Evolutionary conservation across 768 basidiomycete species (phyloP).

Genomic region (Clitopilus hobsonii): DNA sequence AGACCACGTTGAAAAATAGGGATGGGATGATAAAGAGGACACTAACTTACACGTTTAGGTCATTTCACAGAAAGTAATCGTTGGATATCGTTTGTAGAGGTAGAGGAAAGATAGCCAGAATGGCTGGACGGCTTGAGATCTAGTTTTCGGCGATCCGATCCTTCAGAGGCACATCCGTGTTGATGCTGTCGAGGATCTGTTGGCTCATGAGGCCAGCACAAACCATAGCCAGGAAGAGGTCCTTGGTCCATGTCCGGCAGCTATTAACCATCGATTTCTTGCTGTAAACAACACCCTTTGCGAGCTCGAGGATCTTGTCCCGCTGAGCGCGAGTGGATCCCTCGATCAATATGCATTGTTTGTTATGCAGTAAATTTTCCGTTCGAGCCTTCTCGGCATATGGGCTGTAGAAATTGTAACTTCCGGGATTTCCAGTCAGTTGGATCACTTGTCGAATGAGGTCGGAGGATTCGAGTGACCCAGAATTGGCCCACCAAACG

Average conservation of each 20-base stretch:
- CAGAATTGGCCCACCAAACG: slow-evolving; percentile 2
- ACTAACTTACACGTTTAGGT: too few relatives aligned
- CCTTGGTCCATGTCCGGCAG: slow-evolving; percentile 1
- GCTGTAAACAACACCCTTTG: slow-evolving; percentile 1
- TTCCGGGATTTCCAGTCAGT: slow-evolving; percentile 1
- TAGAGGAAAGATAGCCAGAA: too few relatives aligned
- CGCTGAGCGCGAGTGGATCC: slow-evolving; percentile 1
- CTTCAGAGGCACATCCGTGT: slow-evolving; percentile 1
- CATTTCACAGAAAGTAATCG: too few relatives aligned
- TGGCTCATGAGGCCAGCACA: not conserved
- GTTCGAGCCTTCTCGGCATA: not conserved
- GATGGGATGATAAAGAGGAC: too few relatives aligned
- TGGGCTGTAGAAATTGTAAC: slow-evolving; percentile 1
- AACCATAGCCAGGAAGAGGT: not conserved
- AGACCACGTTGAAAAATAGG: too few relatives aligned
- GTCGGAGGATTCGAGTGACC: not conserved
- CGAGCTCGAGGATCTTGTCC: slow-evolving; percentile 2
- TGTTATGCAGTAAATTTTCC: not conserved
- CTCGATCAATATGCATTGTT: not conserved
- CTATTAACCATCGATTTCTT: not conserved
- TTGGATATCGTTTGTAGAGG: too few relatives aligned
- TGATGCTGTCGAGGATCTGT: not conserved
- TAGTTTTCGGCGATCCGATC: not conserved
- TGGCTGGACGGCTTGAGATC: too few relatives aligned
- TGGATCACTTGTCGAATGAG: not conserved